Conservation (phyloP, 2,329 filamentous ascomycete species). For the Calonectria ilicicola region DNA sequence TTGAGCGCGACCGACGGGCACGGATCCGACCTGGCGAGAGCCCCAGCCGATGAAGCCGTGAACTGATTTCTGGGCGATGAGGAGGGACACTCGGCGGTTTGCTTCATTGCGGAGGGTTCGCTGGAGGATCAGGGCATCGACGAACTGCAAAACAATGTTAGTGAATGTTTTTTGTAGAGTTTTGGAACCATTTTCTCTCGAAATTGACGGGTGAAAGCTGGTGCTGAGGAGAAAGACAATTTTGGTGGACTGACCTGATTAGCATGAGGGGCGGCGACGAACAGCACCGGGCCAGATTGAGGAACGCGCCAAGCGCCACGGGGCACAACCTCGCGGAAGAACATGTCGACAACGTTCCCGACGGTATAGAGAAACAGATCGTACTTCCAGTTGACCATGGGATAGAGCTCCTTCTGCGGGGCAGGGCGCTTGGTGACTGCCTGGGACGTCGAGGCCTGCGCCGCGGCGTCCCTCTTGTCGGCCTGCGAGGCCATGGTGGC, state of each 20-base stretch:
- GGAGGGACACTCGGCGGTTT: conserved; percentile 87
- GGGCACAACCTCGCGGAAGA: conserved; percentile 98
- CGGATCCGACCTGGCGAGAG: conserved; percentile 85
- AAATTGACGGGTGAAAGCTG: conserved; percentile 17
- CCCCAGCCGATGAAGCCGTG: conserved; percentile 91
- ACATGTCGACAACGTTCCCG: conserved; percentile 89
- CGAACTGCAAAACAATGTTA: conserved; percentile 72
- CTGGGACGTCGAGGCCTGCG: conserved; percentile 33
- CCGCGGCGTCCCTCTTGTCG: conserved; percentile 40
- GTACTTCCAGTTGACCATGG: conserved; percentile 81
- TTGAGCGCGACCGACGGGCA: conserved; percentile 93
- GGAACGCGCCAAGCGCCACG: conserved; percentile 96
- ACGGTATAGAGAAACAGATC: conserved; percentile 83
- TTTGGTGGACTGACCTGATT: conserved; percentile 77
- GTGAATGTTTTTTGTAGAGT: not conserved
- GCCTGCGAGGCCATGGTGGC: conserved; percentile 39
- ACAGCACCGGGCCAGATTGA: conserved; percentile 87
- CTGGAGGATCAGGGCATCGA: conserved; percentile 94
- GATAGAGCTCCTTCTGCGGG: conserved; percentile 68
- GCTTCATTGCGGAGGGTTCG: conserved; percentile 89
- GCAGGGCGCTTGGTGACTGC: conserved; percentile 35
- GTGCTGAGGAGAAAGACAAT: not conserved
- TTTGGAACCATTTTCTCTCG: not conserved
- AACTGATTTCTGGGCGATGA: conserved; percentile 97
- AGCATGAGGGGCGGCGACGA: conserved; percentile 96